These are phyloP conservation scores for Tricholoma saponaceum DNA, from an alignment of 768 basidiomycete genomes.

Conservation along the genomic window DNA sequence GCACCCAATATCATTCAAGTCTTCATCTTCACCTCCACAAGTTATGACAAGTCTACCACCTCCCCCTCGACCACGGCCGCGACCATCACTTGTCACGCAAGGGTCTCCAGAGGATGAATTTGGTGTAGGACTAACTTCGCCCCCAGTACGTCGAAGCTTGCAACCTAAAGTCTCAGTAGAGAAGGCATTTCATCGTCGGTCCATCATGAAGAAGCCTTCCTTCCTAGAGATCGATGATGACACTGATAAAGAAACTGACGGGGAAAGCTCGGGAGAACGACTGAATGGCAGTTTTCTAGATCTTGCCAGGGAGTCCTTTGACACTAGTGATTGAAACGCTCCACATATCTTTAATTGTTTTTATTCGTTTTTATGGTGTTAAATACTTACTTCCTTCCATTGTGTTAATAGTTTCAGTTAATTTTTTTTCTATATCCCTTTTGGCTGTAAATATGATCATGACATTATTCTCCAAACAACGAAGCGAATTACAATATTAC, in stretches of 20 bases:
- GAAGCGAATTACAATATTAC: slow-evolving; percentile 11
- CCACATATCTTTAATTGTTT: slow-evolving; percentile 12
- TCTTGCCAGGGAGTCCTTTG: slow-evolving; percentile 48
- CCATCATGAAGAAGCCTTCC: slow-evolving; percentile 64
- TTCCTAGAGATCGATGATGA: slow-evolving; percentile 68
- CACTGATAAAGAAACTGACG: slow-evolving; percentile 27
- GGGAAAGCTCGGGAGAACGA: slow-evolving; percentile 16
- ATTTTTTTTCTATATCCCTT: slow-evolving; percentile 1
- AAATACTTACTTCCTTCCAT: slow-evolving; percentile 11
- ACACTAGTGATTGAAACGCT: slow-evolving; percentile 25
- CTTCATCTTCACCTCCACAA: slow-evolving; percentile 18
- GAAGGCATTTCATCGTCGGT: slow-evolving; percentile 40
- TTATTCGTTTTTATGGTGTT: slow-evolving; percentile 17
- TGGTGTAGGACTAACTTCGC: slow-evolving; percentile 29
- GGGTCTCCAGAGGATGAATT: slow-evolving; percentile 1
- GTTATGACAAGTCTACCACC: slow-evolving; percentile 45
- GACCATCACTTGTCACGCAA: slow-evolving; percentile 21
- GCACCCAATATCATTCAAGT: slow-evolving; percentile 7
- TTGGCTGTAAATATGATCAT: not conserved
- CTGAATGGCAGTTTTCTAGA: slow-evolving; percentile 45
- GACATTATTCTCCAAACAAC: not conserved
- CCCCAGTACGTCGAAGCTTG: slow-evolving; percentile 20
- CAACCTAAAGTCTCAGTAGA: slow-evolving; percentile 33
- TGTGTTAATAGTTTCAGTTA: slow-evolving; percentile 10
- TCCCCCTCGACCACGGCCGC: slow-evolving; percentile 44